These are phyloP conservation scores for Smittium mucronatum DNA, from an alignment of 371 early-diverging fungal genomes.

Conservation along the genomic window DNA sequence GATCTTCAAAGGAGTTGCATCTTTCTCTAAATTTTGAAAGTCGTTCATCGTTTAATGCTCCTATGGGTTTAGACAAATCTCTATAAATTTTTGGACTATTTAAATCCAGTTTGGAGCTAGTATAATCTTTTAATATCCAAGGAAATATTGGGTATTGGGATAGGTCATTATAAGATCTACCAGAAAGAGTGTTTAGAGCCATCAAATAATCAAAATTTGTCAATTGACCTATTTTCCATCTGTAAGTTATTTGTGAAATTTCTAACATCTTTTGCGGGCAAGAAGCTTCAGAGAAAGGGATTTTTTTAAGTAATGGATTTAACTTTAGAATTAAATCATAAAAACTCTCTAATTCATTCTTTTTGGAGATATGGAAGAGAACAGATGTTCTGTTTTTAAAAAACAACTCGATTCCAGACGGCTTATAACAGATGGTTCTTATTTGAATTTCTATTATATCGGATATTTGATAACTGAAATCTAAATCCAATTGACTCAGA, in stretches of 20 bases:
- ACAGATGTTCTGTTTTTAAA: constrained; percentile 42
- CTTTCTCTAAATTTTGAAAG: constrained; percentile 44
- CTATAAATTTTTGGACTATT: constrained; percentile 41
- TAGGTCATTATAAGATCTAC: constrained; percentile 38
- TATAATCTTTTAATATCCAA: constrained; percentile 40
- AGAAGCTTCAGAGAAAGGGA: constrained; percentile 24
- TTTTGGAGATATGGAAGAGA: constrained; percentile 40
- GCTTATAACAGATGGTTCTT: constrained; percentile 44
- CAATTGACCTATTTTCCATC: constrained; percentile 47
- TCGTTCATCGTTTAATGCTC: constrained; percentile 43
- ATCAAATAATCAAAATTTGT: constrained; percentile 63
- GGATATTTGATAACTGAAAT: constrained; percentile 38
- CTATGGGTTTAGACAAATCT: constrained; percentile 59
- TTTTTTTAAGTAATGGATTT: constrained; percentile 26
- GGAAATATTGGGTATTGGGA: constrained; percentile 42
- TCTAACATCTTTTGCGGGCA: constrained; percentile 22
- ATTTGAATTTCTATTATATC: constrained; percentile 40
- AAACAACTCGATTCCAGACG: constrained; percentile 50
- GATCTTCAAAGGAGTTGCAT: constrained; percentile 63
- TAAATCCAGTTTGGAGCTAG: constrained; percentile 43
- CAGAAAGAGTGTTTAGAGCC: constrained; percentile 51
- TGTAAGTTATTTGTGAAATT: constrained; percentile 35
- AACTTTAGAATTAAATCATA: constrained; percentile 11
- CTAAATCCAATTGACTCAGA: constrained; percentile 33
- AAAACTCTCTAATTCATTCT: constrained; percentile 36